Percentiles rank a stretch among this genome's conserved stretches.
These are phyloP conservation scores for Triticum dicoccoides DNA, from an alignment of 176 grass and related monocot species.

Conservation along the genomic window DNA sequence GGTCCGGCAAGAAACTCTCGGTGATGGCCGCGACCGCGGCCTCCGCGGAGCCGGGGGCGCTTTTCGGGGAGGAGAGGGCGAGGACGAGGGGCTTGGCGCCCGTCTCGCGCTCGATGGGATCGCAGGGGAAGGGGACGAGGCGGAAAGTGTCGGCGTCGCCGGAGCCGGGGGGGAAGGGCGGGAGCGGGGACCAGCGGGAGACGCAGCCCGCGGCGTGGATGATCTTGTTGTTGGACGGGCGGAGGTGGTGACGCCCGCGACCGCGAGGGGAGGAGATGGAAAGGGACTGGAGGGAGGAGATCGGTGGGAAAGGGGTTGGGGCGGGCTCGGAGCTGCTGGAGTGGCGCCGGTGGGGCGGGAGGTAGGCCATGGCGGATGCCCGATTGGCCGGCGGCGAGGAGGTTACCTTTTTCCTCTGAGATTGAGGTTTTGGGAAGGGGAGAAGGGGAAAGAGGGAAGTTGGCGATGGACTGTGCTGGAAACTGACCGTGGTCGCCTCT, in stretches of 20 bases:
- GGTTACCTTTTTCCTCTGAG: not conserved
- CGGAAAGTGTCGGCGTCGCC: not conserved
- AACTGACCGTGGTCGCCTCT: too few relatives aligned
- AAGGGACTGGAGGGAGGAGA: constrained; percentile 16
- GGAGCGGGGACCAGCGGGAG: constrained; percentile 26
- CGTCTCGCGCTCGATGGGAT: constrained; percentile 27
- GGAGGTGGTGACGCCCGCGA: constrained; percentile 5
- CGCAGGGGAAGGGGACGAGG: constrained; percentile 38
- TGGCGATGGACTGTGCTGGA: not conserved
- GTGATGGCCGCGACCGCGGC: not conserved
- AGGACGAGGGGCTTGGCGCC: constrained; percentile 38
- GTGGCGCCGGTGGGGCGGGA: constrained; percentile 46
- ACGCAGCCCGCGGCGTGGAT: constrained; percentile 37
- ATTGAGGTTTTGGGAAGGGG: not conserved
- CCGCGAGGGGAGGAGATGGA: constrained; percentile 31
- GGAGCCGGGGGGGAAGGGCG: not conserved
- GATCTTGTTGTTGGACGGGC: constrained; percentile 23
- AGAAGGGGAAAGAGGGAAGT: not conserved
- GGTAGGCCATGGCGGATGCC: constrained; percentile 32
- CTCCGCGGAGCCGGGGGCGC: not conserved
- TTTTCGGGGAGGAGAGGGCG: not conserved
- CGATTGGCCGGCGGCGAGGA: not conserved
- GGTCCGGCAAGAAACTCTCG: constrained; percentile 26
- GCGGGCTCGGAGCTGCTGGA: not conserved
- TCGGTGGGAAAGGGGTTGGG: constrained; percentile 11